Evolutionary conservation across 2,329 filamentous ascomycete species (phyloP), one percentile per base, ranked within the genome.

Genomic region (Rugonectria rugulosa): DNA sequence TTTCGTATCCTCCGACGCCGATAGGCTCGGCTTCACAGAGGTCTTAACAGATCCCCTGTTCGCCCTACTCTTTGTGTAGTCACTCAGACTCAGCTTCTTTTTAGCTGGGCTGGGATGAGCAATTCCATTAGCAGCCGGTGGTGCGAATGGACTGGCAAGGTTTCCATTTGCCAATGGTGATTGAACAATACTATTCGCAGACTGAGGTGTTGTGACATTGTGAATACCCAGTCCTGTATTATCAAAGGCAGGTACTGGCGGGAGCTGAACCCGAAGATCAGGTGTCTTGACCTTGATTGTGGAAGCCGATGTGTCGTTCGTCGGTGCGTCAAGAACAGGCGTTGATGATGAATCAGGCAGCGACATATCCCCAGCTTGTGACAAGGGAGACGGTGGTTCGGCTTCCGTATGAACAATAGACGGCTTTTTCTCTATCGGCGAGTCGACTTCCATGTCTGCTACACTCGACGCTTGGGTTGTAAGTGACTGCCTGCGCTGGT

Each of bases 21-120:
- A 68, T 6, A 73, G 60, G 29, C 68, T 70, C 19, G 75, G 64
- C 53, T 75, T 77, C 17, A 71, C 65, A 3, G 65, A 53, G 9
- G 69, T 62, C 48, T 77, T 64, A 68, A 63, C 78, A 3, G 79
- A 78, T 3, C 79, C 79, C 66, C 85, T 87, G 65, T 81, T 82
- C 73, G 81, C 77, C 45, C 82, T 77, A 60, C 81, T 84, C 68
- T 84, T 86, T 8, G 79, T 83, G 65, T 89, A 89, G 65, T 88
- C 86, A 64, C 85, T 88, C 2, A 88, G 70, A 59, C 84, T 88
- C 31, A 89, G 73, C 70, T 88, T 88, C 77, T 89, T 88, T 72
- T 87, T 88, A 26, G 85, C 75, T 3, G 86, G 86, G 59, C 84
- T 88, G 3, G 84, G 83, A 19, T 79, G 77, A 9, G 69, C 70